Evolutionary conservation across 768 basidiomycete genomes (phyloP).

Genomic region (Hydnum rufescens): DNA sequence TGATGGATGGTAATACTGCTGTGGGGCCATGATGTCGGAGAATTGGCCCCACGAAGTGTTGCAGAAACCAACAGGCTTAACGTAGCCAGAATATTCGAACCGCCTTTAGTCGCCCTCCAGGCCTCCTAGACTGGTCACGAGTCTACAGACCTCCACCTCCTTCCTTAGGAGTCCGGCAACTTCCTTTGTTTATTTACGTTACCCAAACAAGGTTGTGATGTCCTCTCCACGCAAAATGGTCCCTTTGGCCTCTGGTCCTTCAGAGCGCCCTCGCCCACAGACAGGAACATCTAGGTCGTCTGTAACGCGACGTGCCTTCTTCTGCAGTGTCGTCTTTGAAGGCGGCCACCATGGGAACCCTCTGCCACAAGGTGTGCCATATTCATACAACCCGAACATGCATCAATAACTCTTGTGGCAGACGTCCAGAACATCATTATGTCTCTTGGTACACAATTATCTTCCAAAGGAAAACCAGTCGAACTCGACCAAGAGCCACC

Average conservation of each 20-base stretch:
- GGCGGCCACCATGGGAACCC: constrained; percentile 50
- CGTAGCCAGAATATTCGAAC: too few species aligned
- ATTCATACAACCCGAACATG: constrained; percentile 10
- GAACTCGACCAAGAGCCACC: not conserved
- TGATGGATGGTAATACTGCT: too few species aligned
- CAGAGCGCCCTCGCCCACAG: not conserved
- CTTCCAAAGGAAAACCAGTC: constrained; percentile 4
- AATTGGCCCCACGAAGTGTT: too few species aligned
- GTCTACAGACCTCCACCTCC: too few species aligned
- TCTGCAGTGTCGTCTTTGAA: constrained; percentile 80
- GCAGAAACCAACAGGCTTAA: too few species aligned
- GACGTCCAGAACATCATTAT: constrained; percentile 64
- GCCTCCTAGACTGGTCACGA: too few species aligned
- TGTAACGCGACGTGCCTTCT: constrained; percentile 65
- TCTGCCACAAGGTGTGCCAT: constrained; percentile 37
- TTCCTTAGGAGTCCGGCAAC: too few species aligned
- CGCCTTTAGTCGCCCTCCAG: too few species aligned
- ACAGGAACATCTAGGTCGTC: not conserved
- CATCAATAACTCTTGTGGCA: constrained; percentile 16
- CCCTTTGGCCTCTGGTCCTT: not conserved
- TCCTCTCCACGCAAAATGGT: not conserved
- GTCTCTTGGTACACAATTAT: constrained; percentile 49
- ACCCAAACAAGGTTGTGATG: not conserved
- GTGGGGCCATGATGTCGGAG: too few species aligned
- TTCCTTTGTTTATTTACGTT: not conserved